These are phyloP conservation scores for Triticum dicoccoides DNA, from an alignment of 176 grass and related monocot genomes.

Conservation along the genomic window DNA sequence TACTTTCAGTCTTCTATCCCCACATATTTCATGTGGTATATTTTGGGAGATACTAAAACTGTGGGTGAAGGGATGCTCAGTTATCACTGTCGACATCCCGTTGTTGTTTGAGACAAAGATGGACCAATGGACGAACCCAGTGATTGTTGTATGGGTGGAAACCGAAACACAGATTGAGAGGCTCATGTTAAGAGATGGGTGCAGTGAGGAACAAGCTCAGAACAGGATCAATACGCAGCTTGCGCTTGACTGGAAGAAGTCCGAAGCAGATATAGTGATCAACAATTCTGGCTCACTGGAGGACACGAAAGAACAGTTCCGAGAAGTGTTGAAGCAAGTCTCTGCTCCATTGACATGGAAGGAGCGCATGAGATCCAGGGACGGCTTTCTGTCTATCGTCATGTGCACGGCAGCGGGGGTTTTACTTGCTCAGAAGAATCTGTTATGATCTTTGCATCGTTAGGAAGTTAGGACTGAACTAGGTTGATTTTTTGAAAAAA, in stretches of 20 bases:
- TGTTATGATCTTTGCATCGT: conserved; percentile 29
- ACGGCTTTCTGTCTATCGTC: conserved; percentile 62
- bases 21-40: conserved; percentile 74
- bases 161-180: conserved; percentile 60
- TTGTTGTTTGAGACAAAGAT: conserved; percentile 87
- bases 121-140: conserved; percentile 68
- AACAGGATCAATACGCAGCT: conserved; percentile 72
- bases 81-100: conserved; percentile 78
- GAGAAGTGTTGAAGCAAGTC: conserved; percentile 49
- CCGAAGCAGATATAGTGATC: conserved; percentile 70
- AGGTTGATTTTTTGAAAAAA: background rate
- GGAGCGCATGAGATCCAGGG: conserved; percentile 57
- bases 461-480: background rate
- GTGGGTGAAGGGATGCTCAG: conserved; percentile 71
- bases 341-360: conserved; percentile 64
- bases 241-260: conserved; percentile 63
- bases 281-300: conserved; percentile 73
- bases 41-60: conserved; percentile 79
- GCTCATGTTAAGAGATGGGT: conserved; percentile 67
- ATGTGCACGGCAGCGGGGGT: conserved; percentile 46
- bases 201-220: conserved; percentile 61
- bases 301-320: conserved; percentile 62
- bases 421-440: conserved; percentile 60
- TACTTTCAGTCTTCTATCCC: conserved; percentile 67
- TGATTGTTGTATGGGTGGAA: conserved; percentile 86